A percentile compares a stretch with the other conserved stretches of the same genome.
Evolutionary conservation across 129 eudicot species (phyloP).

Genomic region (Ambrosia trifida): DNA sequence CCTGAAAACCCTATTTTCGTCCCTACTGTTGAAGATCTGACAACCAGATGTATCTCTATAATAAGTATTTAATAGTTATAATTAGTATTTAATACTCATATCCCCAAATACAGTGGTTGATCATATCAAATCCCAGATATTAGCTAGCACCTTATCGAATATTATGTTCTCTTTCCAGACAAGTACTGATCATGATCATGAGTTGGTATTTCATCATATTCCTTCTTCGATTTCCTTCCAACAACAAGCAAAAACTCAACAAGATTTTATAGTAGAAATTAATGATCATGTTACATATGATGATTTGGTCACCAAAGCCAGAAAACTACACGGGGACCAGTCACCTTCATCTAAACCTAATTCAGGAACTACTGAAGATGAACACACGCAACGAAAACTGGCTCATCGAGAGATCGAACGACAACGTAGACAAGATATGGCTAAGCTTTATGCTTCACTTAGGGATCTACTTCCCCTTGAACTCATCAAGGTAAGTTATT

Average conservation of each 20-base stretch:
- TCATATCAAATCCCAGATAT: slow-evolving; percentile 33
- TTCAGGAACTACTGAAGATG: slow-evolving; percentile 18
- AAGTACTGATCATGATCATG: slow-evolving; percentile 39
- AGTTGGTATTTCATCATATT: slow-evolving; percentile 37
- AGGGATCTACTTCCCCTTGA: slow-evolving; percentile 43
- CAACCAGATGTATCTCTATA: slow-evolving; percentile 22
- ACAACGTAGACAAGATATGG: slow-evolving; percentile 48
- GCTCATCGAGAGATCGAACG: slow-evolving; percentile 43
- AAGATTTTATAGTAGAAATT: slow-evolving; percentile 35
- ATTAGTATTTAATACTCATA: slow-evolving; percentile 1
- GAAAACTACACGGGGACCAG: slow-evolving; percentile 28
- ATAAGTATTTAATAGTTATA: slow-evolving; percentile 11
- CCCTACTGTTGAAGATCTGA: slow-evolving; percentile 33
- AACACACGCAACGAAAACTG: slow-evolving; percentile 5
- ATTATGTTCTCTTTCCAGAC: slow-evolving; percentile 49
- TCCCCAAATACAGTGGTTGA: slow-evolving; percentile 23
- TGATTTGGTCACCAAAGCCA: neutral
- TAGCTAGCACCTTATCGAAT: neutral
- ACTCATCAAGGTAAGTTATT: slow-evolving; percentile 32
- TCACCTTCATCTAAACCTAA: slow-evolving; percentile 35
- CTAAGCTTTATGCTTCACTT: slow-evolving; percentile 44
- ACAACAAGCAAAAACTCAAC: slow-evolving; percentile 32
- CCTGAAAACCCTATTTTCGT: slow-evolving; percentile 22
- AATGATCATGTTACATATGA: slow-evolving; percentile 30
- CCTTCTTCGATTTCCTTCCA: slow-evolving; percentile 31